Base-by-base conservation (phyloP, 2,329 filamentous ascomycete species). In the Tolypocladium endophyticum region DNA sequence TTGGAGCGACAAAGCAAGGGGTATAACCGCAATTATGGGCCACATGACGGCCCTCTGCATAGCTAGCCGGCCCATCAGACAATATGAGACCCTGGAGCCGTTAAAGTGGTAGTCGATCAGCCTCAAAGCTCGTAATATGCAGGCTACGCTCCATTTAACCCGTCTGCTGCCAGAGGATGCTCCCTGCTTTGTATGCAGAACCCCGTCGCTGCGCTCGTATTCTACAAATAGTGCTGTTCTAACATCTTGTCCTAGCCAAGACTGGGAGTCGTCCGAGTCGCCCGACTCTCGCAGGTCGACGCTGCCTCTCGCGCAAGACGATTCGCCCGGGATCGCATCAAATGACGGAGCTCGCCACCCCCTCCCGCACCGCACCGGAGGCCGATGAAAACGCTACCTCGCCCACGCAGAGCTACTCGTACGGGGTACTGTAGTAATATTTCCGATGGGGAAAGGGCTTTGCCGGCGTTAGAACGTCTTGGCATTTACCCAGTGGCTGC, bases 191-290 rank as follows among this genome's bases (percentile, higher is more conserved):
- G 35, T 5, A 35, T 8, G 20, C n/a, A 25, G 43, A 20, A 14
- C n/a, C 12, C 20, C 39, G 53, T 39, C n/a, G 33, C n/a, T 6
- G 25, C 16, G 45, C 55, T 60, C 58, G 58, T 60, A 60, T 57
- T 57, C 58, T 39, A 55, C 57, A 9, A 54, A 57, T 60, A 60
- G 55, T 35, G 16, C 11, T 30, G 28, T 53, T 53, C 28, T 53
- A n/a, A 8, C 50, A 53, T 53, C 11, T 18, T 53, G 9, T 12
- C 23, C 28, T 35, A 35, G 30, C 50, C 20, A 14, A 53, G 50
- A 23, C n/a, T 30, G 20, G 30, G 50, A 7, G 30, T 8, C 7
- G 28, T 25, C 23, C 43, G 39, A 25, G 2, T 12, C 12, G 35
- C 50, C 50, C 2, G n/a, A 33, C 28, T 35, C 18, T 5, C 18